phyloP scores from a whole-genome alignment of 148 eudicot genomes.

The Rhododendron ferrugineum region DNA sequence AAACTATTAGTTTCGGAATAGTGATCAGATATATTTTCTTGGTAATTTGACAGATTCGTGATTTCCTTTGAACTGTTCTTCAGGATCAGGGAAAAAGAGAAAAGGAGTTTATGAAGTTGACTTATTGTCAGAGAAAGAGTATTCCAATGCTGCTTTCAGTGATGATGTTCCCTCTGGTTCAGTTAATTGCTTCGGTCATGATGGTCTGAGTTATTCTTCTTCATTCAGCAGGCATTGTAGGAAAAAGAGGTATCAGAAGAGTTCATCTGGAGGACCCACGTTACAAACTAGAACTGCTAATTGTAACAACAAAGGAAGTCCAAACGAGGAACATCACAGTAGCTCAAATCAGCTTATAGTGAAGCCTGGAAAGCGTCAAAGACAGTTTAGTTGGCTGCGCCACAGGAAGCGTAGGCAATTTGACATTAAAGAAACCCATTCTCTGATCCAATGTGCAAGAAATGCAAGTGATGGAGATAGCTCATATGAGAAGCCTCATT shows the following conservation, averaged over 20 bases:
- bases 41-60: not conserved
- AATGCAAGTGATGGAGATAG: not conserved
- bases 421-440: slow-evolving; percentile 11
- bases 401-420: slow-evolving; percentile 27
- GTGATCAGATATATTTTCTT: not conserved
- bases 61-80: slow-evolving; percentile 15
- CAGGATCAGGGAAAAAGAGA: slow-evolving; percentile 48
- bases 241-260: slow-evolving; percentile 7
- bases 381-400: slow-evolving; percentile 56
- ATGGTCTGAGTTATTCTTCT: slow-evolving; percentile 2
- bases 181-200: slow-evolving; percentile 13
- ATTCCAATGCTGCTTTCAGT: slow-evolving; percentile 11
- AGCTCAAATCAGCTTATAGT: slow-evolving; percentile 19
- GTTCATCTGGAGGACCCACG: slow-evolving; percentile 9
- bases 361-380: slow-evolving; percentile 37
- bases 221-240: slow-evolving; percentile 7
- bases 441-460: slow-evolving; percentile 17
- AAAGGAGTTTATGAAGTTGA: slow-evolving; percentile 31
- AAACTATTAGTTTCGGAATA: not conserved
- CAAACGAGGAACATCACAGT: not conserved
- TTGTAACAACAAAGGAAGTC: slow-evolving; percentile 12
- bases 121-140: slow-evolving; percentile 17
- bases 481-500: slow-evolving; percentile 12
- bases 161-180: slow-evolving; percentile 21
- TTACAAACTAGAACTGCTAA: slow-evolving; percentile 10